A percentile compares a stretch with the other conserved stretches of the same genome.
phyloP scores from a whole-genome alignment of 2,329 filamentous ascomycete species.

The Ceratocystis albifundus region DNA sequence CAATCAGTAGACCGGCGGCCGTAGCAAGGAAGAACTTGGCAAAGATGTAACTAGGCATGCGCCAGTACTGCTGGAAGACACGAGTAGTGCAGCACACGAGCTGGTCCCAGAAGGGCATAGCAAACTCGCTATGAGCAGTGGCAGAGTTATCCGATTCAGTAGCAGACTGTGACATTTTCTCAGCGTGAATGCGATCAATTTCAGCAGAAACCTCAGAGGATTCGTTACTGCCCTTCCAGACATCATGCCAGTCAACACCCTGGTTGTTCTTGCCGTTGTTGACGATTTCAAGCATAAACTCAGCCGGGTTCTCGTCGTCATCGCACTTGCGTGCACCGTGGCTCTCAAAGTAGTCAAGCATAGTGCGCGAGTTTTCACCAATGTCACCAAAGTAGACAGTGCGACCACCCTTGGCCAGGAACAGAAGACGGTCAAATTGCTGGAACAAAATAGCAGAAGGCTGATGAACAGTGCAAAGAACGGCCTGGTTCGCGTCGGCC shows the following conservation, averaged over 20 bases:
- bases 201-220: slow-evolving; percentile 44
- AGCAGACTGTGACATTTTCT: slow-evolving; percentile 30
- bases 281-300: slow-evolving; percentile 56
- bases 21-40: slow-evolving; percentile 53
- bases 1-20: slow-evolving; percentile 57
- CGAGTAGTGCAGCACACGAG: slow-evolving; percentile 52
- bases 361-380: slow-evolving; percentile 44
- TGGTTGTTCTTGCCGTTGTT: slow-evolving; percentile 33
- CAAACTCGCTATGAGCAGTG: slow-evolving; percentile 52
- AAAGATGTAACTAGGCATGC: slow-evolving; percentile 66
- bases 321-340: slow-evolving; percentile 51
- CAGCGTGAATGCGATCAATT: slow-evolving; percentile 50
- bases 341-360: slow-evolving; percentile 52
- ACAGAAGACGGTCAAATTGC: slow-evolving; percentile 49
- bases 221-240: slow-evolving; percentile 49
- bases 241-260: slow-evolving; percentile 51
- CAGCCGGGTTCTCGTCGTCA: slow-evolving; percentile 57
- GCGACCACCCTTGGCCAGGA: slow-evolving; percentile 52
- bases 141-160: slow-evolving; percentile 24
- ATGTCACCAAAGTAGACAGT: slow-evolving; percentile 61
- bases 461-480: slow-evolving; percentile 46
- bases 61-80: slow-evolving; percentile 76
- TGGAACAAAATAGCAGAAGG: slow-evolving; percentile 43
- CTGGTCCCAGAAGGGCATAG: slow-evolving; percentile 59
- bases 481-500: slow-evolving; percentile 42